Percentiles rank a stretch among this genome's conserved stretches.
Evolutionary conservation across 495 filamentous ascomycete genomes (phyloP).

Genomic region (Opeltia flavorubescens): DNA sequence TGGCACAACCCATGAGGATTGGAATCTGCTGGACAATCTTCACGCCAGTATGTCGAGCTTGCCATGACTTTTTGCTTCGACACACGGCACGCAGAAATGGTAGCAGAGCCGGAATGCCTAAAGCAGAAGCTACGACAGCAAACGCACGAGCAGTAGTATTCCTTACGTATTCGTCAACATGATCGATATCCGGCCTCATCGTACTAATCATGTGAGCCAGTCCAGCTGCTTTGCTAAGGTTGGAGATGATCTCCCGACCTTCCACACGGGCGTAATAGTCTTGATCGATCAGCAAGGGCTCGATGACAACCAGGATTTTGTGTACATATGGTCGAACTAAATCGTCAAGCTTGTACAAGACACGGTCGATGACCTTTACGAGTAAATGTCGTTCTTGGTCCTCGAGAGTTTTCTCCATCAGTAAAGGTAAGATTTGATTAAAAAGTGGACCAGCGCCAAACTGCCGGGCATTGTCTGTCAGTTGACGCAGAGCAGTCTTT

Average conservation of each 20-base stretch:
- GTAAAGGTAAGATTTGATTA: conserved; percentile 90
- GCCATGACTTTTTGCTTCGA: conserved; percentile 97
- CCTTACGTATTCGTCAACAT: conserved; percentile 96
- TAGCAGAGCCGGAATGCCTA: conserved; percentile 88
- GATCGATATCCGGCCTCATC: conserved; percentile 98
- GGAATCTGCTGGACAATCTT: conserved; percentile 99
- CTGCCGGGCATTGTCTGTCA: conserved; percentile 94
- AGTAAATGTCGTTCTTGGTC: conserved; percentile 97
- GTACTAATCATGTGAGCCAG: conserved; percentile 98
- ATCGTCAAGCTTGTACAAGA: conserved; percentile 96
- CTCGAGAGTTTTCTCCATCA: conserved; percentile 98
- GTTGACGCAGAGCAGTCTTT: conserved; percentile 95
- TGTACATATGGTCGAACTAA: conserved; percentile 93
- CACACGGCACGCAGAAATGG: conserved; percentile 94
- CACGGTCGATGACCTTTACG: conserved; percentile 97
- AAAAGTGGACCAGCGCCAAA: conserved; percentile 93
- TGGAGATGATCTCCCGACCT: conserved; percentile 96
- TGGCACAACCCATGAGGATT: conserved; percentile 98
- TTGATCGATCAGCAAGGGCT: conserved; percentile 95
- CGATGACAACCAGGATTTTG: conserved; percentile 97
- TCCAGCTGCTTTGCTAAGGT: conserved; percentile 90
- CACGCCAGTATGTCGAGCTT: conserved; percentile 96
- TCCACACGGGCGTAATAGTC: conserved; percentile 99
- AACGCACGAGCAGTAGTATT: conserved; percentile 98
- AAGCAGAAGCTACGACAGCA: conserved; percentile 89